A percentile compares a stretch with the other conserved stretches of the same genome.
Evolutionary conservation across 495 filamentous ascomycete species (phyloP).

Genomic region (Aspergillus hancockii): DNA sequence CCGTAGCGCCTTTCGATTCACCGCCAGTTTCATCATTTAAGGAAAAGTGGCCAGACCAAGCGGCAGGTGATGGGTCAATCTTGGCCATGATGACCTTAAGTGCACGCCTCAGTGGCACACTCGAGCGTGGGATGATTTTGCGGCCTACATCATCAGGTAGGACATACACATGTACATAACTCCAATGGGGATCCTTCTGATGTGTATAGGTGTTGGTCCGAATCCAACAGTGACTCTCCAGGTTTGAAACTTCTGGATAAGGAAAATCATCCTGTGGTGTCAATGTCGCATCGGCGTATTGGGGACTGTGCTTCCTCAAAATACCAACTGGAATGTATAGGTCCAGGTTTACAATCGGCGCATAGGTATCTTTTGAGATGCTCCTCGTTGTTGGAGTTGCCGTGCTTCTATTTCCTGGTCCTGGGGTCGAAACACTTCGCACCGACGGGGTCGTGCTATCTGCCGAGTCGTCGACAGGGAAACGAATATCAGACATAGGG

Average conservation of each 20-base stretch:
- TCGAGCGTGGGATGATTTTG: conserved; percentile 42
- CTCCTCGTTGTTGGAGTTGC: not conserved
- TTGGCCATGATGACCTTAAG: conserved; percentile 52
- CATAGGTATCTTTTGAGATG: not conserved
- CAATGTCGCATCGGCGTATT: not conserved
- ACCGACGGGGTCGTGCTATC: not conserved
- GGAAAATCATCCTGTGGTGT: conserved; percentile 17
- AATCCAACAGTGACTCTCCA: conserved; percentile 39
- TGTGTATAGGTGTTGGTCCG: conserved; percentile 21
- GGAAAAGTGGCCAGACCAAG: conserved; percentile 55
- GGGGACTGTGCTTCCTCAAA: conserved; percentile 13
- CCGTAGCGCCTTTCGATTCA: conserved; percentile 19
- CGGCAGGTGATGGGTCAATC: conserved; percentile 55
- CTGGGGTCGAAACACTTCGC: not conserved
- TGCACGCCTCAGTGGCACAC: conserved; percentile 42
- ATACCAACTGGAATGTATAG: conserved; percentile 25
- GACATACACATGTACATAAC: conserved; percentile 59
- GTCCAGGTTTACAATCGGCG: conserved; percentile 8
- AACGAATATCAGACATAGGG: not conserved
- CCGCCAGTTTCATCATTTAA: conserved; percentile 7
- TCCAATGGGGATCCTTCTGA: conserved; percentile 16
- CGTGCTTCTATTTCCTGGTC: not conserved
- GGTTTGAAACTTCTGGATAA: conserved; percentile 20
- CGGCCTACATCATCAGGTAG: conserved; percentile 67
- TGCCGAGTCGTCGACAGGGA: not conserved